These are phyloP conservation scores for Mycena floridula DNA, from an alignment of 768 basidiomycete genomes.

Conservation along the genomic window DNA sequence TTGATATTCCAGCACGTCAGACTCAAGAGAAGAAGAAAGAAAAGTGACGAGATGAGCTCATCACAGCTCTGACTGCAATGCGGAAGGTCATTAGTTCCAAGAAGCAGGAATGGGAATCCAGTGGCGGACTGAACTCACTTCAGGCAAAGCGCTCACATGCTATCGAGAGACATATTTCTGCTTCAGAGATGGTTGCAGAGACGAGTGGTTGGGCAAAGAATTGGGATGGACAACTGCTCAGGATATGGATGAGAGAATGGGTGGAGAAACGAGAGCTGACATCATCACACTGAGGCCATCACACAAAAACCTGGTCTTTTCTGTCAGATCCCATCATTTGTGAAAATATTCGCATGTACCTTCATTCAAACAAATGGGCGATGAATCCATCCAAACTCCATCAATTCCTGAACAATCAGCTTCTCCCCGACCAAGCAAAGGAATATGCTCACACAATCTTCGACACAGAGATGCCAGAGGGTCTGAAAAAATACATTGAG, in stretches of 20 bases:
- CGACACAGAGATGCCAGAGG: constrained; percentile 18
- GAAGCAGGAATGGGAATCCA: neutral
- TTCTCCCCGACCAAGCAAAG: constrained; percentile 11
- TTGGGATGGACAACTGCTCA: constrained; percentile 8
- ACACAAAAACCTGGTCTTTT: constrained; percentile 11
- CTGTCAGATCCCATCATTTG: constrained; percentile 9
- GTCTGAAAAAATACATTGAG: constrained; percentile 19
- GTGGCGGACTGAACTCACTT: constrained; percentile 12
- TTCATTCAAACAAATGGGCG: constrained; percentile 20
- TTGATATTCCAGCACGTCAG: neutral
- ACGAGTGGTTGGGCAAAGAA: constrained; percentile 14
- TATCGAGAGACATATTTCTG: constrained; percentile 14
- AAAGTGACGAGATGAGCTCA: neutral
- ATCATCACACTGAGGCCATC: constrained; percentile 8
- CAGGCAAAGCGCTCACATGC: constrained; percentile 15
- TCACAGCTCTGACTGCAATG: neutral
- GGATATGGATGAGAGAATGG: constrained; percentile 9
- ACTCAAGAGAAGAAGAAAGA: neutral
- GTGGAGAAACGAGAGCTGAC: constrained; percentile 9
- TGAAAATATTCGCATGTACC: constrained; percentile 9
- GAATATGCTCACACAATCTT: constrained; percentile 13
- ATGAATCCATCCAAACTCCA: constrained; percentile 18
- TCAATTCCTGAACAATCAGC: constrained; percentile 10
- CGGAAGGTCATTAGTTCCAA: neutral
- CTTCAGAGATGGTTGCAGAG: constrained; percentile 17